phyloP scores from a whole-genome alignment of 2,329 filamentous ascomycete species.

The Fragosphaeria purpurea region DNA sequence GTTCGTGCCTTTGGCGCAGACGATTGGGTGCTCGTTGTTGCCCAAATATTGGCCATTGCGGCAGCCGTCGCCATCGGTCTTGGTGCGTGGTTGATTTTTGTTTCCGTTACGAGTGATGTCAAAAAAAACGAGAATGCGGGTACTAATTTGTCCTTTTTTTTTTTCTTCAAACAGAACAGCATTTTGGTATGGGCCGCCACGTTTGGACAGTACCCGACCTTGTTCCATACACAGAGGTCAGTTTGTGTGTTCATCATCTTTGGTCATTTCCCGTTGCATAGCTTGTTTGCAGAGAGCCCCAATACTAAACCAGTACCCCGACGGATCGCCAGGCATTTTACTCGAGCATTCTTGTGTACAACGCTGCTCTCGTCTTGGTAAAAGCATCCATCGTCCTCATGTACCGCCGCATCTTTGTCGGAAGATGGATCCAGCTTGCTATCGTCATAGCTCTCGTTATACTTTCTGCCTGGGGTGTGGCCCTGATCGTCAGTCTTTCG shows the following conservation, averaged over 20 bases:
- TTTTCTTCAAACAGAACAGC: background rate
- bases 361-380: constrained; percentile 19
- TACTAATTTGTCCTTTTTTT: too few relatives aligned
- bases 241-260: too few relatives aligned
- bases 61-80: constrained; percentile 16
- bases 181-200: constrained; percentile 10
- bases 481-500: constrained; percentile 14
- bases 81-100: constrained; percentile 9
- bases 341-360: constrained; percentile 22
- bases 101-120: too few relatives aligned
- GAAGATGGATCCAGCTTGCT: constrained; percentile 14
- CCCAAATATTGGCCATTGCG: constrained; percentile 14
- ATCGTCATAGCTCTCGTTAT: constrained; percentile 14
- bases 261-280: too few relatives aligned
- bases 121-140: too few relatives aligned
- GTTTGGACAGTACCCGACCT: constrained; percentile 4
- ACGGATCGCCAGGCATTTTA: constrained; percentile 18
- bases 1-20: constrained; percentile 17
- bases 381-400: constrained; percentile 26
- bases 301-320: background rate
- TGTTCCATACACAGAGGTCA: background rate
- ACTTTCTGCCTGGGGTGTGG: constrained; percentile 15
- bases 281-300: too few relatives aligned
- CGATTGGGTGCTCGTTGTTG: constrained; percentile 15
- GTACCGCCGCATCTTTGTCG: constrained; percentile 25